phyloP scores from a whole-genome alignment of 1,139 yeast genomes.

The Fermentozyma sake region DNA sequence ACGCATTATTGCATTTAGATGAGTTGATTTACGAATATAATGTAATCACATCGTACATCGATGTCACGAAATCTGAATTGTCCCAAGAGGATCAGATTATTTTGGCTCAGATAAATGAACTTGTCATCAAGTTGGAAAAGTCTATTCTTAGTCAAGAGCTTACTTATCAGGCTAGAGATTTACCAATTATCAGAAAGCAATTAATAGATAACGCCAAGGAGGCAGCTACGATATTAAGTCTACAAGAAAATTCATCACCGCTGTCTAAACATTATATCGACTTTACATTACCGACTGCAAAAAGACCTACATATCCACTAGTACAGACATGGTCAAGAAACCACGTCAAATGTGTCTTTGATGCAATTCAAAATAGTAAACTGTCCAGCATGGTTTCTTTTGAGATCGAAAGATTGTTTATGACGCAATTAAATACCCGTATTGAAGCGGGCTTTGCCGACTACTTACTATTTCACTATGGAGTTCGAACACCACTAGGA shows the following conservation, averaged over 20 bases:
- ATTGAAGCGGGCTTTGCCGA: too few relatives aligned
- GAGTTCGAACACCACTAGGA: too few relatives aligned
- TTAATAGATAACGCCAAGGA: conserved; percentile 28
- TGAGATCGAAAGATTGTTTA: too few relatives aligned
- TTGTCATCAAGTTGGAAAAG: conserved; percentile 5
- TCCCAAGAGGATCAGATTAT: conserved; percentile 4
- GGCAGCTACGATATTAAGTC: conserved; percentile 21
- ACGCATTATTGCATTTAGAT: conserved; percentile 19
- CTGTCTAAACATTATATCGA: conserved; percentile 1
- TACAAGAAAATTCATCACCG: conserved; percentile 5
- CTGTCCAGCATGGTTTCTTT: too few relatives aligned
- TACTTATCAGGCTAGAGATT: conserved; percentile 17
- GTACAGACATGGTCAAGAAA: too few relatives aligned
- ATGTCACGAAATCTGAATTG: conserved; percentile 6
- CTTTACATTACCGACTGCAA: not conserved
- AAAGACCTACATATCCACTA: too few relatives aligned
- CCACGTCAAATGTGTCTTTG: too few relatives aligned
- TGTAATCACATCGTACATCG: conserved; percentile 12
- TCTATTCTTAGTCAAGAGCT: conserved; percentile 17
- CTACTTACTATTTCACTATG: too few relatives aligned
- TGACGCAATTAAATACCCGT: too few relatives aligned
- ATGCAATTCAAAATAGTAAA: too few relatives aligned
- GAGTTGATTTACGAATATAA: conserved; percentile 20
- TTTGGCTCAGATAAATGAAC: not conserved
- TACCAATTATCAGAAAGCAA: conserved; percentile 26